A percentile compares a stretch with the other conserved stretches of the same genome.
These are phyloP conservation scores for Citrus hindsii DNA, from an alignment of 345 rosid species.

Conservation along the genomic window DNA sequence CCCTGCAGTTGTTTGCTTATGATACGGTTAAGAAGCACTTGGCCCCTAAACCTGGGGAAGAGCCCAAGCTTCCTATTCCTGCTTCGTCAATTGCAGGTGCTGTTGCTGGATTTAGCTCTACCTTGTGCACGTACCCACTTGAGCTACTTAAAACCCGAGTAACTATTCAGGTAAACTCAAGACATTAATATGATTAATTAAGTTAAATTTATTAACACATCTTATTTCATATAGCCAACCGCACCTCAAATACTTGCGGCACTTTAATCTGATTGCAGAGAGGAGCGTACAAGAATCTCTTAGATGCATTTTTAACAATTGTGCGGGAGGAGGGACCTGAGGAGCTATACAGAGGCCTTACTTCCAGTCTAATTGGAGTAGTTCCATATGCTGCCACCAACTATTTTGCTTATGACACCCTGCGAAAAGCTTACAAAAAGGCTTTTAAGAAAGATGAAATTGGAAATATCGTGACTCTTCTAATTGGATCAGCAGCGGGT, in stretches of 20 bases:
- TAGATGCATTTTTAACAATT: constrained; percentile 49
- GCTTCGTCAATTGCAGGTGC: constrained; percentile 58
- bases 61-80: constrained; percentile 37
- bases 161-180: constrained; percentile 41
- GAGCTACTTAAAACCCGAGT: constrained; percentile 55
- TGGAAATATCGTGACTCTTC: constrained; percentile 49
- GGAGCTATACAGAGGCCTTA: constrained; percentile 52
- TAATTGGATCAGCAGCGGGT: constrained; percentile 56
- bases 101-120: constrained; percentile 58
- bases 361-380: constrained; percentile 57
- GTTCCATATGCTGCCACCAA: constrained; percentile 57
- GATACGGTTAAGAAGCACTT: constrained; percentile 51
- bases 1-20: constrained; percentile 48
- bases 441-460: constrained; percentile 41
- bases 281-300: constrained; percentile 40
- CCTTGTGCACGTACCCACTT: constrained; percentile 53
- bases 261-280: constrained; percentile 32
- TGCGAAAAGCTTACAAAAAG: constrained; percentile 41
- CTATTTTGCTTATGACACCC: constrained; percentile 52
- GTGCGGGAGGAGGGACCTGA: constrained; percentile 46
- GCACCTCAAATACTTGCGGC: not conserved
- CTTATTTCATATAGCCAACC: not conserved
- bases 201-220: not conserved
- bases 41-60: constrained; percentile 38
- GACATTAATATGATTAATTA: not conserved